Evolutionary conservation across 208 protist species (phyloP), one percentile per base, ranked within the genome.

Genomic region (Trypanosoma cruzi): DNA sequence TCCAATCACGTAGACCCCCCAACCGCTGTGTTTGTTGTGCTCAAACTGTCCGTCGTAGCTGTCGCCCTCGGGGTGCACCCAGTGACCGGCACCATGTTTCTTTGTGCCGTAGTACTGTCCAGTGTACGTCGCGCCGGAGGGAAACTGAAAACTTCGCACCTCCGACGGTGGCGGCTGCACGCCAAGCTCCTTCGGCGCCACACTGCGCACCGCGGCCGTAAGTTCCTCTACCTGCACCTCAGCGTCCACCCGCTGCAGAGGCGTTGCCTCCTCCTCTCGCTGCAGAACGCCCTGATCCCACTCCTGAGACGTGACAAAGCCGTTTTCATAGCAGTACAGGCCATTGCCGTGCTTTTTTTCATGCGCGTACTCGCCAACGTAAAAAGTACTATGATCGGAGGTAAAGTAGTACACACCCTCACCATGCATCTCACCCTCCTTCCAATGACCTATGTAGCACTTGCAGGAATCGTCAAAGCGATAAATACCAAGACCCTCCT

Each of bases 1-100:
- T 7, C 91, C 91, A 68, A 92, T 92, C 44, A 87, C 82, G 70
- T 96, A 96, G 20, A 96, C 89, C 11, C 91, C 91, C 91, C 91
- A 96, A n/a, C 91, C 91, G 52, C 79, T 80, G 82, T 96, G 91
- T 64, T 88, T 85, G 69, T 96, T 96, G 70, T 79, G 79, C 48
- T 92, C 81, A 73, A 92, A 96, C 77, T 92, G 82, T 28, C 91
- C 91, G 66, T 95, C 87, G 79, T 94, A 96, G 77, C 79, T 92
- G 65, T 96, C 91, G 28, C 91, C 91, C 66, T 93, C 86, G 13
- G 91, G 91, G 76, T 96, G 91, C 52, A 87, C 67, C 89, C 91
- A 96, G 59, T 90, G 89, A 24, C 91, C 91, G 34, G 81, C 71
- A 49, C 91, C 91, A 65, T 96, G 88, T 74, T 96, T 96, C 74